phyloP scores from a whole-genome alignment of 2,329 filamentous ascomycete species.

The Colletotrichum zoysiae region DNA sequence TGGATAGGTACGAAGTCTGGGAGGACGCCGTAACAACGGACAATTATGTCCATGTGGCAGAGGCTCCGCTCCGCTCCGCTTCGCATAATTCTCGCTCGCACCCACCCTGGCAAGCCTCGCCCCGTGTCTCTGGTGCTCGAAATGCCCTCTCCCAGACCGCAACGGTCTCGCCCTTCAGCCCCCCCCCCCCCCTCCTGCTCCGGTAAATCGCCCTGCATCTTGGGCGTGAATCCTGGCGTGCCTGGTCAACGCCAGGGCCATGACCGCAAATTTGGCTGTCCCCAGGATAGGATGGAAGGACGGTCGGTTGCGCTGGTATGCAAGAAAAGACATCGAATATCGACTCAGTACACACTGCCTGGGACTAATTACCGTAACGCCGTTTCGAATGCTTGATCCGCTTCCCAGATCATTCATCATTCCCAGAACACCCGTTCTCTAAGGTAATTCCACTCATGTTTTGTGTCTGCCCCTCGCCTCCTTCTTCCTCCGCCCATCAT shows the following conservation, averaged over 20 bases:
- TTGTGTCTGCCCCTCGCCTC: conserved; percentile 27
- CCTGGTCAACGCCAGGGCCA: not conserved
- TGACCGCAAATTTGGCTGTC: not conserved
- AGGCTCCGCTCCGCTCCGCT: not conserved
- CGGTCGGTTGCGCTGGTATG: conserved; percentile 27
- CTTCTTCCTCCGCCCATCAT: not conserved
- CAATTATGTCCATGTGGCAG: not conserved
- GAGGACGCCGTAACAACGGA: not conserved
- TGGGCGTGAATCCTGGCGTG: conserved; percentile 3
- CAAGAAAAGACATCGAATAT: conserved; percentile 42
- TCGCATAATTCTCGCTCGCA: not conserved
- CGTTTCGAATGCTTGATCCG: conserved; percentile 44
- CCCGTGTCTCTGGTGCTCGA: not conserved
- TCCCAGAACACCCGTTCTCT: conserved; percentile 41
- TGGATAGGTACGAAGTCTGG: not conserved
- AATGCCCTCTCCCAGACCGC: conserved; percentile 18
- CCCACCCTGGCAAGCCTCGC: not conserved
- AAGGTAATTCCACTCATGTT: conserved; percentile 35
- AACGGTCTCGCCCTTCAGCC: not conserved
- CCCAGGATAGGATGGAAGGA: conserved; percentile 14
- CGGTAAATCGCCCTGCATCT: not conserved
- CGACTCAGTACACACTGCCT: conserved; percentile 42
- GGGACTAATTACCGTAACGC: conserved; percentile 43
- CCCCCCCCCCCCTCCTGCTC: not conserved
- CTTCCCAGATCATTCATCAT: conserved; percentile 44